Conservation (phyloP, 495 filamentous ascomycete species). For the Neurospora sp. region DNA sequence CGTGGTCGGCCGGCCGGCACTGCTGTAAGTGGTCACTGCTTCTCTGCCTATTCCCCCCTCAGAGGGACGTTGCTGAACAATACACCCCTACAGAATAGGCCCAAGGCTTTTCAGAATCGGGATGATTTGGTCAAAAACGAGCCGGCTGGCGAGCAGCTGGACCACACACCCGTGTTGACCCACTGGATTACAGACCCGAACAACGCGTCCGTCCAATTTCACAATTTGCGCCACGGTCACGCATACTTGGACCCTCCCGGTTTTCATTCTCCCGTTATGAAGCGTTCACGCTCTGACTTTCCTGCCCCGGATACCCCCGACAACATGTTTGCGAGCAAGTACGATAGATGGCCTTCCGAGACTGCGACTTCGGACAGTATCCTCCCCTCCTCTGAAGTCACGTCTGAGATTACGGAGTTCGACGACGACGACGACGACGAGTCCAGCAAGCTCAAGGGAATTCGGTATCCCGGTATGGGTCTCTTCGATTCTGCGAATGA, state of each 20-base stretch:
- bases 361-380: constrained; percentile 19
- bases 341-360: constrained; percentile 22
- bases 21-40: constrained; percentile 3
- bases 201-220: constrained; percentile 2
- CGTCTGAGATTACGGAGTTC: constrained; percentile 17
- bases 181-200: constrained; percentile 8
- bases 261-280: constrained; percentile 13
- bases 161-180: background rate
- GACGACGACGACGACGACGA: constrained; percentile 27
- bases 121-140: constrained; percentile 21
- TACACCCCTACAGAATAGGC: background rate
- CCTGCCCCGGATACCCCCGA: constrained; percentile 11
- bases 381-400: constrained; percentile 16
- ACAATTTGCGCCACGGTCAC: constrained; percentile 9
- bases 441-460: constrained; percentile 55
- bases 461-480: constrained; percentile 76
- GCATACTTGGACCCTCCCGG: constrained; percentile 8
- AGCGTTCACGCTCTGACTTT: constrained; percentile 9
- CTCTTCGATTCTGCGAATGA: constrained; percentile 77
- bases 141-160: constrained; percentile 12
- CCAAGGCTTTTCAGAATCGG: background rate
- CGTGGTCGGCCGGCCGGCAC: constrained; percentile 9
- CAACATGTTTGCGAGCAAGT: constrained; percentile 7
- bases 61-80: background rate
- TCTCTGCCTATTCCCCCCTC: background rate